Evolutionary conservation across 2,329 filamentous ascomycete genomes (phyloP), one percentile per base, ranked within the genome.

Genomic region (Sclerotinia sclerotiorum): DNA sequence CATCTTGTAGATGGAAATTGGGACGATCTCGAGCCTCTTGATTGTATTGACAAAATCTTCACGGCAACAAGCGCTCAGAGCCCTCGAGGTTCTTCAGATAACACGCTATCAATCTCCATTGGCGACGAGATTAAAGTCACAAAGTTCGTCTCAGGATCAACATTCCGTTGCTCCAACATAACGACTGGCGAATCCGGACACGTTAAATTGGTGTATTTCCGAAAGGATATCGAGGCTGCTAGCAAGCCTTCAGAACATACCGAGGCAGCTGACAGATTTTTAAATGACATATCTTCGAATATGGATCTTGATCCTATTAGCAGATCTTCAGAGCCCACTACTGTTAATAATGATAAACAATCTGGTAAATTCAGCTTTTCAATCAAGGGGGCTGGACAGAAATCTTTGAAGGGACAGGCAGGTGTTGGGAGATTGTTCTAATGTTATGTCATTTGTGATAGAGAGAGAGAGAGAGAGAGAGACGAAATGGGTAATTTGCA

Each of bases 401-500:
- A 21, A 11, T 3, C 8, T 13, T 35, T 21, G 11, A 15, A 24
- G n/a, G 29, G 15, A 32, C 17, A 19, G 27, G 11, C 29, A 8
- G 35, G 5, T 55, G 8, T 68, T 19, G 44, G 60, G 46, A 57
- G 32, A 8, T 39, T 68, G 46, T 42, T 54, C 21, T 42, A 66
- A n/a, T 27, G 49, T 21, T 8, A 52, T 61, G 69, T 48, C 46
- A 21, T 21, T 48, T 66, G 49, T 48, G 27, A 8, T 8, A 5
- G n/a, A 24, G 19, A n/a, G 3, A 2, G 32, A 10, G n/a, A n/a
- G n/a, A 8, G 15, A 5, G n/a, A 24, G 19, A n/a, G 3, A 2
- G 32, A 10, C 7, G 39, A 21, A 46, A 46, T 42, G 32, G 17
- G 6, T 48, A 10, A 5, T 54, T 6, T 5, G 10, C 15, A 21